Percentiles rank a stretch among this genome's conserved stretches.
phyloP scores from a whole-genome alignment of 1,139 yeast species.

The Debaryomycetaceae sp. region DNA sequence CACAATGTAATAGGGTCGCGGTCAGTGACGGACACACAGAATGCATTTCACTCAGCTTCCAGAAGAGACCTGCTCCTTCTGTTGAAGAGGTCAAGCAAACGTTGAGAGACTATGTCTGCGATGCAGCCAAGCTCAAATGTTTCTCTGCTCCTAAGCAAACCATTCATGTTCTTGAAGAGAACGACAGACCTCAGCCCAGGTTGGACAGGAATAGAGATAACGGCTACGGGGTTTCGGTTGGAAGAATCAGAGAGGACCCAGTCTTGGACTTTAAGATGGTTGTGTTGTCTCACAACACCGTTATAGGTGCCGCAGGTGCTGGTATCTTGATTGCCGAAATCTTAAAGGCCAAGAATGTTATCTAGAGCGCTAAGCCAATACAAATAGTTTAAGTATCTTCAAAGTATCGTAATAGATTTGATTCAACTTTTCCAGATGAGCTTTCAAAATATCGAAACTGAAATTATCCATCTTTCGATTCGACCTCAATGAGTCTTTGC shows the following conservation, averaged over 20 bases:
- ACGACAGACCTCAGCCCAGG: slow-evolving; percentile 97
- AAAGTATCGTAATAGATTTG: not conserved
- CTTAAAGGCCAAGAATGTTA: slow-evolving; percentile 69
- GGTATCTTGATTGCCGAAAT: slow-evolving; percentile 95
- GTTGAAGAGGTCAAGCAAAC: slow-evolving; percentile 73
- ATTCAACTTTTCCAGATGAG: not conserved
- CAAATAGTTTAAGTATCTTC: too few relatives aligned
- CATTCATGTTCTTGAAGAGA: slow-evolving; percentile 86
- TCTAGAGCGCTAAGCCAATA: slow-evolving; percentile 26
- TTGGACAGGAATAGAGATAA: slow-evolving; percentile 93
- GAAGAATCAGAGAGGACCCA: slow-evolving; percentile 90
- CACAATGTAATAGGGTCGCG: slow-evolving; percentile 95
- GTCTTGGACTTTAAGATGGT: slow-evolving; percentile 95
- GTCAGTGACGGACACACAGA: slow-evolving; percentile 98
- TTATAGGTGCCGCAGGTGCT: slow-evolving; percentile 99
- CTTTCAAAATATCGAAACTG: not conserved
- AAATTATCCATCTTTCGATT: not conserved
- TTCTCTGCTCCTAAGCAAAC: slow-evolving; percentile 91
- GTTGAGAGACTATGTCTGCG: slow-evolving; percentile 75
- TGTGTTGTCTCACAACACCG: slow-evolving; percentile 91
- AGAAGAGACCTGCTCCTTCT: slow-evolving; percentile 78
- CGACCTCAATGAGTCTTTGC: slow-evolving; percentile 1
- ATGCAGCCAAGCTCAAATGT: slow-evolving; percentile 74
- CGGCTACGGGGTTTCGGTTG: slow-evolving; percentile 94
- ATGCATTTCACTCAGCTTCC: slow-evolving; percentile 84